Evolutionary conservation across 148 eudicot genomes (phyloP).

Genomic region (Hydrangea macrophylla): DNA sequence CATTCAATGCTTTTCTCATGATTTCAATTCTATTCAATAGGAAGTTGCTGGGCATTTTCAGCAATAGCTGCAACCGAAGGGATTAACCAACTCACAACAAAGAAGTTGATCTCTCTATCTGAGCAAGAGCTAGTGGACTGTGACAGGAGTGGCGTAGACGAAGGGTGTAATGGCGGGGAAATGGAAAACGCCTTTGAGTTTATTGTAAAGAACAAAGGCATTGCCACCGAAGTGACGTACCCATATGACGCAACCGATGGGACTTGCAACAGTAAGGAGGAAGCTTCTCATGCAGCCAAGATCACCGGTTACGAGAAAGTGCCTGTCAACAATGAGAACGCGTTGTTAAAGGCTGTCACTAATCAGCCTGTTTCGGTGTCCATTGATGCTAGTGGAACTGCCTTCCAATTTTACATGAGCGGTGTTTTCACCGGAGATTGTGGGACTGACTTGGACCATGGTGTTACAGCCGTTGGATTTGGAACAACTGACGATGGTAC

Average conservation of each 20-base stretch:
- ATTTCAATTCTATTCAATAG: not conserved
- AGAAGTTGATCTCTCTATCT: conserved; percentile 14
- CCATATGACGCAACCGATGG: not conserved
- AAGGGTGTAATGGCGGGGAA: not conserved
- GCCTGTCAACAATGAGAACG: too few relatives aligned
- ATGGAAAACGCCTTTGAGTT: not conserved
- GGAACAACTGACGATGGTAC: conserved; percentile 7
- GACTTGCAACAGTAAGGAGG: too few relatives aligned
- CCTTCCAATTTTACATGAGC: too few relatives aligned
- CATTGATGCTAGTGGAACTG: too few relatives aligned
- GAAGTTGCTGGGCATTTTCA: conserved; percentile 26
- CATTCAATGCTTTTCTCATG: too few relatives aligned
- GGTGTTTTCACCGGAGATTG: too few relatives aligned
- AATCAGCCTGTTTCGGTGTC: too few relatives aligned
- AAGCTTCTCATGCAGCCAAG: too few relatives aligned
- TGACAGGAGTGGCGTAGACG: conserved; percentile 2
- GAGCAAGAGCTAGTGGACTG: conserved; percentile 25
- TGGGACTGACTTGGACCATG: too few relatives aligned
- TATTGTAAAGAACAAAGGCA: too few relatives aligned
- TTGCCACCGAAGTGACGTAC: not conserved
- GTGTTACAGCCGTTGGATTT: not conserved
- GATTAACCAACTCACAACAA: conserved; percentile 13
- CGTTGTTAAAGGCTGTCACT: too few relatives aligned
- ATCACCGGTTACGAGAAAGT: too few relatives aligned
- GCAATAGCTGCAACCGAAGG: conserved; percentile 17